A percentile compares a stretch with the other conserved stretches of the same genome.
These are phyloP conservation scores for Acorus calamus DNA, from an alignment of 106 monocot species.

Conservation along the genomic window DNA sequence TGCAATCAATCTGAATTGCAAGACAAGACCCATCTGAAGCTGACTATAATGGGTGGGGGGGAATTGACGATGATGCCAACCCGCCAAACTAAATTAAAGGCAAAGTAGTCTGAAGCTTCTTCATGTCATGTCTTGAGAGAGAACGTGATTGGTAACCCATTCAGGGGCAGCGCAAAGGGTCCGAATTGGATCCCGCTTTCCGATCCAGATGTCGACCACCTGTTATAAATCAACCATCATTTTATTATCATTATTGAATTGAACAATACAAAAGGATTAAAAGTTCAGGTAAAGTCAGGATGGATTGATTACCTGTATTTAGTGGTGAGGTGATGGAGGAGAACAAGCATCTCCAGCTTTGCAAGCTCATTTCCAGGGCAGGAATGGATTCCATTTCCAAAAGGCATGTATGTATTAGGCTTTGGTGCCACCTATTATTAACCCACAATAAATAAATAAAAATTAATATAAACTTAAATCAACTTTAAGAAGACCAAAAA, in stretches of 20 bases:
- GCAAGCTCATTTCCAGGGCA: constrained; percentile 98
- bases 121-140: constrained; percentile 8
- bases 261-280: not conserved
- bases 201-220: constrained; percentile 30
- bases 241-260: not conserved
- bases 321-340: constrained; percentile 91
- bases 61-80: no score
- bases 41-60: no score
- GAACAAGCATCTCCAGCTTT: constrained; percentile 87
- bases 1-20: no score
- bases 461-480: not conserved
- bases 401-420: constrained; percentile 88
- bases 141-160: constrained; percentile 38
- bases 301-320: constrained; percentile 50
- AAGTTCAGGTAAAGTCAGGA: not conserved
- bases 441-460: constrained; percentile 11
- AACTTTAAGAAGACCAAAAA: no score
- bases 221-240: not conserved
- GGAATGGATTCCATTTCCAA: constrained; percentile 78
- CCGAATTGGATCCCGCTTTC: constrained; percentile 39
- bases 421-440: constrained; percentile 44
- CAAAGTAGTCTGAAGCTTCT: no score
- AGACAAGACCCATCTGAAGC: no score
- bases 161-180: constrained; percentile 37
- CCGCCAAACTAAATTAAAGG: no score